phyloP scores from a whole-genome alignment of 75 land plant species.

The Selaginella moellendorffii region DNA sequence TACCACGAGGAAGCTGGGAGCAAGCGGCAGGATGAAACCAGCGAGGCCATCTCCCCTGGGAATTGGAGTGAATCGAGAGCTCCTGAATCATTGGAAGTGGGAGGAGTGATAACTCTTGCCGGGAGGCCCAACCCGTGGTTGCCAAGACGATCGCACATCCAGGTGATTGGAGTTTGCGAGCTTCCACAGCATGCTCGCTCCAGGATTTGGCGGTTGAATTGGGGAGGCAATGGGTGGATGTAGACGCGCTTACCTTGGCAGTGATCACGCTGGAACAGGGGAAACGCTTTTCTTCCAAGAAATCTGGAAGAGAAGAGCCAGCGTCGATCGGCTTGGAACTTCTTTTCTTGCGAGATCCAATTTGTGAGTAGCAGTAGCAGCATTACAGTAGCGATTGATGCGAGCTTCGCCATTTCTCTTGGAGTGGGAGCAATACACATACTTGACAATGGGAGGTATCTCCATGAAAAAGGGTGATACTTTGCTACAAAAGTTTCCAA shows the following conservation, averaged over 20 bases:
- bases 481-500: too few relatives aligned
- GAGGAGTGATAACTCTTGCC: neutral
- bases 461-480: too few relatives aligned
- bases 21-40: neutral
- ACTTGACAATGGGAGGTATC: too few relatives aligned
- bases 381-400: too few relatives aligned
- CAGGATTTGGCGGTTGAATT: neutral
- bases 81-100: neutral
- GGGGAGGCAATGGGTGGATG: conserved; percentile 31
- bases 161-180: neutral
- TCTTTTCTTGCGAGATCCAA: too few relatives aligned
- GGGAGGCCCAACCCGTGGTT: neutral
- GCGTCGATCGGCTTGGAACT: too few relatives aligned
- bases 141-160: neutral
- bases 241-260: conserved; percentile 21
- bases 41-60: neutral
- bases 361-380: too few relatives aligned
- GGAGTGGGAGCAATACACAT: too few relatives aligned
- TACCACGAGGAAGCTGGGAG: neutral
- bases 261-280: too few relatives aligned
- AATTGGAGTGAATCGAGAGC: neutral
- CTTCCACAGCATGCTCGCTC: neutral
- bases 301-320: too few relatives aligned
- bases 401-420: too few relatives aligned
- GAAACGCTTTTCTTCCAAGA: too few relatives aligned